A percentile compares a stretch with the other conserved stretches of the same genome.
Conservation (phyloP, 768 basidiomycete species). For the Collybiopsis confluens region DNA sequence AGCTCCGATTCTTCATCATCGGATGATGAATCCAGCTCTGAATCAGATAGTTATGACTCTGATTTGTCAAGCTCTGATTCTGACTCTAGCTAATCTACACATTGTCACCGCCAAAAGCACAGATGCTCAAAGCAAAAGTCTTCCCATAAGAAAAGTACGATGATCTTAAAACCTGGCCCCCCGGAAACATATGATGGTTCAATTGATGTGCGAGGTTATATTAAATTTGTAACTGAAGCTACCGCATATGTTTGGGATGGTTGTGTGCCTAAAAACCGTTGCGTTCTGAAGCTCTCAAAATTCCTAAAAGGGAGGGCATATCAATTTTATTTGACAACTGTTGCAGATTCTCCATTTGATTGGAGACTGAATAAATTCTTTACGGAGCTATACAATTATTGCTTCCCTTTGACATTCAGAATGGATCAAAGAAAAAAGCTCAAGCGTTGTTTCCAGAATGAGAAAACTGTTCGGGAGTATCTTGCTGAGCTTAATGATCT, state of each 20-base stretch:
- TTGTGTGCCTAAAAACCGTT: constrained; percentile 2
- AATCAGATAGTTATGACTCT: too few relatives aligned
- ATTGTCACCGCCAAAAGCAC: background rate
- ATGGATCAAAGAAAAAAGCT: constrained; percentile 15
- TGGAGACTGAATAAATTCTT: constrained; percentile 3
- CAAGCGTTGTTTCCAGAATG: constrained; percentile 8
- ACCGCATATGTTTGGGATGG: constrained; percentile 6
- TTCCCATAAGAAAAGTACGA: background rate
- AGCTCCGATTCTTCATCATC: background rate
- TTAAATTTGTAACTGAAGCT: constrained; percentile 5
- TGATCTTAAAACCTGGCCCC: constrained; percentile 1
- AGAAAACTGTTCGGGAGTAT: constrained; percentile 24
- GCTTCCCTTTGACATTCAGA: constrained; percentile 17
- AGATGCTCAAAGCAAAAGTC: background rate
- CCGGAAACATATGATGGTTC: constrained; percentile 4
- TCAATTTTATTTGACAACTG: background rate
- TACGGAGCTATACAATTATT: constrained; percentile 2
- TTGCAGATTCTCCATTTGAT: constrained; percentile 2
- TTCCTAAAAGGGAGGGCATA: background rate
- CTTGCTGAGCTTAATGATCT: constrained; percentile 25
- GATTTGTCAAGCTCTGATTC: background rate
- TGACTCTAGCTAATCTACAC: background rate
- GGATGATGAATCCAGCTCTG: too few relatives aligned
- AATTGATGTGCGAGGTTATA: background rate
- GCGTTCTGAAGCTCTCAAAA: background rate